phyloP scores from a whole-genome alignment of 768 basidiomycete genomes.

The Termitomyces eurrhizus region DNA sequence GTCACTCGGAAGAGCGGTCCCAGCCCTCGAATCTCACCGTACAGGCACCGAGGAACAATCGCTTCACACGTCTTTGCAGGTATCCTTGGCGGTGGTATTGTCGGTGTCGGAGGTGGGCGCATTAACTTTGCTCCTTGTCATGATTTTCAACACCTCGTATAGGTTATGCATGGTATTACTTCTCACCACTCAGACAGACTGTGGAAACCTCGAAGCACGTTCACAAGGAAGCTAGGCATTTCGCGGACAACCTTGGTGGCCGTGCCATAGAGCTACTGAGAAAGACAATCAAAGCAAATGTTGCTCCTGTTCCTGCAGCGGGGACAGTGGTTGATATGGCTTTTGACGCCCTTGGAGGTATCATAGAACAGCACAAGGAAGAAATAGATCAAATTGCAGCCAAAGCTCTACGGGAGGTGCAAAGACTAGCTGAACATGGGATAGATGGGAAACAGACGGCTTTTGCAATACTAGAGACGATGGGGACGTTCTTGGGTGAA shows the following conservation, averaged over 20 bases:
- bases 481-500: not conserved
- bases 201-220: constrained; percentile 31
- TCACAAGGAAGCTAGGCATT: constrained; percentile 19
- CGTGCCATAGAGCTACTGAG: constrained; percentile 35
- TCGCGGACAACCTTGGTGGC: constrained; percentile 17
- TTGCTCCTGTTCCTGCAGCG: constrained; percentile 34
- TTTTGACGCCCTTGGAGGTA: constrained; percentile 38
- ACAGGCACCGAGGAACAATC: not conserved
- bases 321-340: constrained; percentile 33
- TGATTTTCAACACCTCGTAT: not conserved
- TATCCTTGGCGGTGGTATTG: not conserved
- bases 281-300: constrained; percentile 35
- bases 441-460: not conserved
- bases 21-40: not conserved
- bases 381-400: constrained; percentile 35
- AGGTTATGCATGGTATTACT: constrained; percentile 40
- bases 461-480: not conserved
- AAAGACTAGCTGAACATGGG: not conserved
- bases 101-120: not conserved
- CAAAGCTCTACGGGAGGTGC: constrained; percentile 33
- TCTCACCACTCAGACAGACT: constrained; percentile 32
- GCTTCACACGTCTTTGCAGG: constrained; percentile 8
- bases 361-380: constrained; percentile 33
- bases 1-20: not conserved
- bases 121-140: not conserved